Conservation (phyloP, 164 flowering plant species). For the Cinnamomum chago region DNA sequence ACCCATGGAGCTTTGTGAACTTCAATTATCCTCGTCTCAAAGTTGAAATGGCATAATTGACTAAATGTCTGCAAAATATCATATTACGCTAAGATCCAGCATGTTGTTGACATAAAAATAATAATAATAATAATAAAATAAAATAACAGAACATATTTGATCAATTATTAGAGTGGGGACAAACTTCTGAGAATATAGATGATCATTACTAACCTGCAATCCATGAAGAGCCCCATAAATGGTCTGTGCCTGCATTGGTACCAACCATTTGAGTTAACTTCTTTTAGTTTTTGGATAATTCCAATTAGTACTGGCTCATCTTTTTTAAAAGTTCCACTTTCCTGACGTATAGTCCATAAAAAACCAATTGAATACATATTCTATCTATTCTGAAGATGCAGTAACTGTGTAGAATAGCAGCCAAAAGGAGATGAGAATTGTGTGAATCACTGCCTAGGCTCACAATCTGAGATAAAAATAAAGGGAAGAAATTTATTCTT, state of each 20-base stretch:
- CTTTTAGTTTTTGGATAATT: neutral
- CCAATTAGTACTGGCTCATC: neutral
- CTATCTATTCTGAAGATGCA: neutral
- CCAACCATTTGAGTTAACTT: neutral
- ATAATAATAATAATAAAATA: too few species aligned
- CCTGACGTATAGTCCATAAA: neutral
- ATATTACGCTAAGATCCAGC: neutral
- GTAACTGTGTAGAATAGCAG: neutral
- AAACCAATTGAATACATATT: neutral
- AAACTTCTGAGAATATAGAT: neutral
- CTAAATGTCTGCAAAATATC: conserved; percentile 68
- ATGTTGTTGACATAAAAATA: neutral
- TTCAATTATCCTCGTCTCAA: conserved; percentile 44
- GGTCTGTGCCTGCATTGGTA: conserved; percentile 64
- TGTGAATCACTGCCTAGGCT: neutral
- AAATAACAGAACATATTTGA: neutral
- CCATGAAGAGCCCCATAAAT: conserved; percentile 93
- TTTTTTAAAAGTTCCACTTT: neutral
- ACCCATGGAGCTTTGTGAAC: conserved; percentile 61
- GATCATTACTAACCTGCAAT: conserved; percentile 50
- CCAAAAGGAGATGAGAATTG: neutral
- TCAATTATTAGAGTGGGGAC: neutral
- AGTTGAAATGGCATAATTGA: conserved; percentile 65
- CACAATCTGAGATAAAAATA: neutral
- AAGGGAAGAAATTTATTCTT: too few species aligned